Base-by-base conservation (phyloP, 768 basidiomycete genomes). In the Sistotremastrum suecicum region DNA sequence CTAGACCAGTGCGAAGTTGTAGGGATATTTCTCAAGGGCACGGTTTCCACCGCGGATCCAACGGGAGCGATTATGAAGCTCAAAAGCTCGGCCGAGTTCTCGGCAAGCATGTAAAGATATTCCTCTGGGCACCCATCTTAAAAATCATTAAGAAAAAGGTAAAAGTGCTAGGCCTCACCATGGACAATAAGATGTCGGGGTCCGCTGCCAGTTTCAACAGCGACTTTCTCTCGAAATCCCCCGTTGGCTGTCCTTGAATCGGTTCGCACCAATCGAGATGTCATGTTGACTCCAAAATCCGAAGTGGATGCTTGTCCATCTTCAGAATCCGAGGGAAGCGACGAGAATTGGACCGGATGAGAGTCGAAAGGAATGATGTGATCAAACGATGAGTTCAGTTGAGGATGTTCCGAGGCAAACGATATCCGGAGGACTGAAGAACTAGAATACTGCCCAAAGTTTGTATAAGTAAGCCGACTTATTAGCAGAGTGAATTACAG, bases 321-420 rank as follows among this genome's bases (percentile, higher is more conserved):
- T 20, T 20, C 20, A 20, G 20, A 20, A 41, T 68, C 64, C 11
- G 64, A 60, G 32, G 68, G 59, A 37, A 73, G 69, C 10, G 77
- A 54, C 47, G 70, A 54, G 34, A 78, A 75, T 54, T 89, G 82
- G 62, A 90, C 88, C 0, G 84, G 82, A 56, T 91, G 89, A 3
- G 85, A 70, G 9, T 55, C 57, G 41, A 86, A 68, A 39, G 65
- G 57, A 31, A 75, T 53, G 5, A 47, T n/a, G 12, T 58, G 60
- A 5, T 67, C 53, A 7, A 58, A 47, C 5, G 62, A 46, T 0
- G 62, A 53, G 6, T 58, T 56, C 9, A 79, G 56, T 53, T 72
- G 72, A 5, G 76, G 71, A 6, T 68, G 48, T 6, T 60, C 51
- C n/a, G 67, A 48, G 3, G 75, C 68, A 34, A 83, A 63, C 2